These are phyloP conservation scores for Fusarium oligoseptatum DNA, from an alignment of 2,329 filamentous ascomycete species.

Conservation along the genomic window DNA sequence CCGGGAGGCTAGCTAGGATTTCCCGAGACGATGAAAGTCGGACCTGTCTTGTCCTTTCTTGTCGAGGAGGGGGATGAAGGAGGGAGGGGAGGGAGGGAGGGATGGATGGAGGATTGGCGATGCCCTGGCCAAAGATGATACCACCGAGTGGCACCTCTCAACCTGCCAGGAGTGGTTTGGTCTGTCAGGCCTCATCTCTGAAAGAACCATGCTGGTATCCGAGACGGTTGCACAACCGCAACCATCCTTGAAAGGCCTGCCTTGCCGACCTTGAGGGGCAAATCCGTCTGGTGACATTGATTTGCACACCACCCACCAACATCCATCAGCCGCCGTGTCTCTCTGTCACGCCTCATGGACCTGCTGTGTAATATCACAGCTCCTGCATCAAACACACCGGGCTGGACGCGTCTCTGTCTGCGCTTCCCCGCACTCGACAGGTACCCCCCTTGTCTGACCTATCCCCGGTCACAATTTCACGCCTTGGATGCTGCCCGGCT, in stretches of 20 bases:
- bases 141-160: slow-evolving; percentile 4
- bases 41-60: background rate
- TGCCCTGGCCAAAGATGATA: background rate
- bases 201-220: slow-evolving; percentile 24
- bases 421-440: slow-evolving; percentile 41
- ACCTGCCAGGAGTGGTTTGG: slow-evolving; percentile 13
- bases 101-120: background rate
- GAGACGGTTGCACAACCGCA: slow-evolving; percentile 24
- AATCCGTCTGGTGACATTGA: slow-evolving; percentile 27
- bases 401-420: slow-evolving; percentile 22
- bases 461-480: slow-evolving; percentile 26
- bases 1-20: slow-evolving; percentile 25
- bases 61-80: background rate
- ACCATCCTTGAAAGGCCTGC: slow-evolving; percentile 7
- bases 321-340: slow-evolving; percentile 23
- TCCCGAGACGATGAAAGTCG: slow-evolving; percentile 6
- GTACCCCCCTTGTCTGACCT: slow-evolving; percentile 19
- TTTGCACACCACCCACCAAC: slow-evolving; percentile 35
- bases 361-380: slow-evolving; percentile 44
- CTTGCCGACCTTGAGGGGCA: background rate
- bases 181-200: slow-evolving; percentile 22
- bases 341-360: background rate
- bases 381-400: slow-evolving; percentile 31
- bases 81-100: too few relatives aligned
- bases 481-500: slow-evolving; percentile 20